These are phyloP conservation scores for Scheffersomyces amazonensis DNA, from an alignment of 805 yeast genomes.

Conservation along the genomic window DNA sequence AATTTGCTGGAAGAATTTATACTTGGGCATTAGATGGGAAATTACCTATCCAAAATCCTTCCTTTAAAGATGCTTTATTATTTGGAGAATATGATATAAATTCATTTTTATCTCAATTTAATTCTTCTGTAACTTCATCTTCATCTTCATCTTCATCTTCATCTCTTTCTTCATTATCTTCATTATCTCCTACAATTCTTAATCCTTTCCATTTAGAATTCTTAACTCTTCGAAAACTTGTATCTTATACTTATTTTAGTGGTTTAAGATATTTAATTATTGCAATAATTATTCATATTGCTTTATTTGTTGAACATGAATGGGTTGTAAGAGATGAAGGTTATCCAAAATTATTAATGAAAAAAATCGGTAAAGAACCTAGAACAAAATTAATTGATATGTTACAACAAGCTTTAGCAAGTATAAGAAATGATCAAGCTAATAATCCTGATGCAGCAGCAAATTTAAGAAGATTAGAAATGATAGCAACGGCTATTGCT, in stretches of 20 bases:
- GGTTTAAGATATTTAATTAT: conserved; percentile 40
- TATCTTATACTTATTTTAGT: conserved; percentile 31
- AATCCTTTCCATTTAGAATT: conserved; percentile 7
- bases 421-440: conserved; percentile 19
- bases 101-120: conserved; percentile 1
- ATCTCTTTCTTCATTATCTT: neutral
- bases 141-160: too few species aligned
- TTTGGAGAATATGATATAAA: conserved; percentile 32
- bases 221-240: conserved; percentile 20
- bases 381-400: conserved; percentile 37
- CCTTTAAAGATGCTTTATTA: conserved; percentile 28
- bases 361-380: conserved; percentile 58
- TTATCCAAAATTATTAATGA: conserved; percentile 53
- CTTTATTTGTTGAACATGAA: conserved; percentile 60
- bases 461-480: conserved; percentile 19
- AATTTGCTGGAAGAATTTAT: conserved; percentile 48
- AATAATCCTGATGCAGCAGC: conserved; percentile 19
- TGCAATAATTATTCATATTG: conserved; percentile 39
- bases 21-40: conserved; percentile 57
- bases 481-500: conserved; percentile 24
- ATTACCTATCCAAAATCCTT: conserved; percentile 35
- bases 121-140: neutral
- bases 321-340: conserved; percentile 73
- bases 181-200: conserved; percentile 7
- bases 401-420: conserved; percentile 28